phyloP scores from a whole-genome alignment of 2,329 filamentous ascomycete genomes.

The Talaromyces pinophilus region DNA sequence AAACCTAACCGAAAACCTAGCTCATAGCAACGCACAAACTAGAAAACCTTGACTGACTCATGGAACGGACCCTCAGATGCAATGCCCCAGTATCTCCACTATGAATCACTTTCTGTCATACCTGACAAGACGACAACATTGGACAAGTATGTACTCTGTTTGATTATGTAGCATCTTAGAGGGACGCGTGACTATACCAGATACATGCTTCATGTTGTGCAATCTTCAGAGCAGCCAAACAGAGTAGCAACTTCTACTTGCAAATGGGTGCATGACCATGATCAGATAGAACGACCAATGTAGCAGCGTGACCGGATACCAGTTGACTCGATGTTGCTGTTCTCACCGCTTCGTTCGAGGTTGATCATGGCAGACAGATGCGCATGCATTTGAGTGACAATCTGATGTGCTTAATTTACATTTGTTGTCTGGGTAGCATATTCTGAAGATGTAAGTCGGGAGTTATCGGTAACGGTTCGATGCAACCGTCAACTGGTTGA shows the following conservation, averaged over 20 bases:
- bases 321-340: neutral
- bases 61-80: neutral
- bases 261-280: neutral
- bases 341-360: conserved; percentile 1
- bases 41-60: neutral
- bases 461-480: neutral
- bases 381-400: neutral
- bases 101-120: neutral
- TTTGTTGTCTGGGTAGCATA: neutral
- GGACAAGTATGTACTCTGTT: no score
- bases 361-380: neutral
- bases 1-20: neutral
- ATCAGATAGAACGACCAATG: neutral
- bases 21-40: neutral
- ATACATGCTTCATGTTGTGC: conserved; percentile 2
- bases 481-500: neutral
- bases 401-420: neutral
- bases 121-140: neutral
- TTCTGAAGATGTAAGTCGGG: neutral
- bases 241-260: neutral
- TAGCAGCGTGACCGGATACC: neutral
- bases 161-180: neutral
- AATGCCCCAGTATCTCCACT: neutral
- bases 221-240: neutral
- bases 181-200: neutral